Evolutionary conservation across 2,329 filamentous ascomycete genomes (phyloP).

Genomic region (Penicillium concentricum): DNA sequence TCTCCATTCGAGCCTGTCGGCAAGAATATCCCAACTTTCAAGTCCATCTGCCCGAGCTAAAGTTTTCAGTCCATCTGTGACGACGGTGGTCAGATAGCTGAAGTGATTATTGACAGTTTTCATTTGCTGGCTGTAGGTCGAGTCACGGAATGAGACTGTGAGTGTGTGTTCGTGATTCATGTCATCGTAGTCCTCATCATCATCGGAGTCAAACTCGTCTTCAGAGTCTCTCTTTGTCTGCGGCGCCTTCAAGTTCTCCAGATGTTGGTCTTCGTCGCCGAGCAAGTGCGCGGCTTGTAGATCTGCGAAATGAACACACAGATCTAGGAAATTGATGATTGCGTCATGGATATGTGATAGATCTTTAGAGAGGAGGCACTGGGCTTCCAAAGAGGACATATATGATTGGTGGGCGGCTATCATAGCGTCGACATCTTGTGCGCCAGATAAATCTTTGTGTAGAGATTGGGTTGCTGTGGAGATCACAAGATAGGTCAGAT

Average conservation of each 20-base stretch:
- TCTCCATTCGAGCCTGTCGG: constrained; percentile 69
- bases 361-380: constrained; percentile 67
- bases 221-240: neutral
- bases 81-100: constrained; percentile 65
- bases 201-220: constrained; percentile 21
- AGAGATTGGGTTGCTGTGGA: constrained; percentile 60
- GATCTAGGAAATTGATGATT: constrained; percentile 73
- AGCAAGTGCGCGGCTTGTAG: constrained; percentile 47
- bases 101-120: constrained; percentile 61
- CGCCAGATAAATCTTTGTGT: constrained; percentile 55
- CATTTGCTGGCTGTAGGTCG: constrained; percentile 55
- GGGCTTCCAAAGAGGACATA: constrained; percentile 61
- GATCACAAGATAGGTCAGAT: constrained; percentile 72
- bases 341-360: constrained; percentile 69
- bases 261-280: constrained; percentile 22
- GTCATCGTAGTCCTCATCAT: constrained; percentile 27
- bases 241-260: neutral
- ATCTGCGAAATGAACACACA: constrained; percentile 69
- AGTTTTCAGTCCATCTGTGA: constrained; percentile 69
- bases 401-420: constrained; percentile 66
- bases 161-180: constrained; percentile 44
- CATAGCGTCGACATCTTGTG: constrained; percentile 79
- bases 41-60: constrained; percentile 73
- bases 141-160: constrained; percentile 37
- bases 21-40: constrained; percentile 74